These are phyloP conservation scores for Scutellaria baicalensis DNA, from an alignment of 257 asterid species.

Conservation along the genomic window DNA sequence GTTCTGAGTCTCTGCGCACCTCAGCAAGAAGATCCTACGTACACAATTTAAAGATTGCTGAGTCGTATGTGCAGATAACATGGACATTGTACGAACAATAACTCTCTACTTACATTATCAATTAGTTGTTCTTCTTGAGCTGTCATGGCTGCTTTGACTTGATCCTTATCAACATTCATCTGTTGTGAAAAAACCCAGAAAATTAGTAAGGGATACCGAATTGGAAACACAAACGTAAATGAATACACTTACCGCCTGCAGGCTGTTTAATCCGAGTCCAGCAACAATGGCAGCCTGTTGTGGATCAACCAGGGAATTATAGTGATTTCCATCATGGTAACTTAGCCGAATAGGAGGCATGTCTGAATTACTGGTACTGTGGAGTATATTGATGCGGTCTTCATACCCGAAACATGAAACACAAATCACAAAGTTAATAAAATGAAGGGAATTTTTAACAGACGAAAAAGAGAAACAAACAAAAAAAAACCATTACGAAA, in stretches of 20 bases:
- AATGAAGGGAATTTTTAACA: too few relatives aligned
- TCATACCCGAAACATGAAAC: conserved; percentile 5
- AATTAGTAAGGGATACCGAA: too few relatives aligned
- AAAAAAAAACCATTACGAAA: too few relatives aligned
- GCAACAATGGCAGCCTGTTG: conserved; percentile 73
- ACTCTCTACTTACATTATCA: conserved; percentile 68
- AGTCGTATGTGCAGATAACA: background rate
- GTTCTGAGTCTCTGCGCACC: conserved; percentile 93
- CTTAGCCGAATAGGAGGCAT: conserved; percentile 87
- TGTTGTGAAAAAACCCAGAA: conserved; percentile 16
- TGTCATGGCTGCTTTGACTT: conserved; percentile 94
- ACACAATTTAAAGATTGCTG: conserved; percentile 13
- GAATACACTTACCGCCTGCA: conserved; percentile 67
- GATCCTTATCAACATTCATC: conserved; percentile 68
- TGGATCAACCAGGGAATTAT: conserved; percentile 96
- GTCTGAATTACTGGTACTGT: conserved; percentile 82
- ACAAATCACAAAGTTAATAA: too few relatives aligned
- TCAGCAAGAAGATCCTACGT: conserved; percentile 91
- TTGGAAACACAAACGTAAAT: too few relatives aligned
- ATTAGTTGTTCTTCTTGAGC: conserved; percentile 99
- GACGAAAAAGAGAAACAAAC: too few relatives aligned
- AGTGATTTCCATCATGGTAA: conserved; percentile 94
- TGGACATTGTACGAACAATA: conserved; percentile 3
- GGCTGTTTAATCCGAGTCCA: conserved; percentile 87
- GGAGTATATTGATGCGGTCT: conserved; percentile 95